Evolutionary conservation across 805 yeast species (phyloP), one percentile per base, ranked within the genome.

Genomic region (Komagataella populi): DNA sequence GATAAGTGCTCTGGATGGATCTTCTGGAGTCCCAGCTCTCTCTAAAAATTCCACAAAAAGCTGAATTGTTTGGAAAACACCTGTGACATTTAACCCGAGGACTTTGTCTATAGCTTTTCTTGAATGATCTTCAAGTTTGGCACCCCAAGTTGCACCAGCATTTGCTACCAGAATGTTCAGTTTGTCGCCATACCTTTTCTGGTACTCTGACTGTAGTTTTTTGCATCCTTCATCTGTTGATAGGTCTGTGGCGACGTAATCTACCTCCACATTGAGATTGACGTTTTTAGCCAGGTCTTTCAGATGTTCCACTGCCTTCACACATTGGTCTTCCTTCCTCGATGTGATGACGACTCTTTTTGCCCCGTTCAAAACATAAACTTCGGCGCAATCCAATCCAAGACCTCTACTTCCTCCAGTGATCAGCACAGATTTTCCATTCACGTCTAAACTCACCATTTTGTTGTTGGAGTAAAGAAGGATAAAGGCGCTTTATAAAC

Each of bases 61-160:
- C 65, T 84, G 84, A 57, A 84, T 77, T 20, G 83, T 71, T 43
- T 76, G 72, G 66, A 81, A 84, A 23, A 84, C 88, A 14, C 88
- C 85, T 53, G 75, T 74, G 23, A 84, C 73, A 57, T 84, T 84
- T 58, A 84, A 72, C 49, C 72, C 74, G 60, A 83, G 61, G 6
- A 84, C 83, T 62, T 83, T 83, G 56, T 73, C 77, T 56, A 84
- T 63, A 1, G 86, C 87, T 3, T 66, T 54, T 24, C 78, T 78
- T 3, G 87, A 79, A 59, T 84, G 89, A 8, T 67, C 65, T 44
- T 71, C 80, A 49, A 84, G 63, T 10, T 77, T 77, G 1, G 79
- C 82, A 17, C 89, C 90, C 90, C 90, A 84, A 12, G 83, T 67
- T 6, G 89, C 88, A 30, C 91, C 91, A 5, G 91, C 90, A 59